Conservation (phyloP, 2,329 filamentous ascomycete genomes). For the Arthroderma sp. region DNA sequence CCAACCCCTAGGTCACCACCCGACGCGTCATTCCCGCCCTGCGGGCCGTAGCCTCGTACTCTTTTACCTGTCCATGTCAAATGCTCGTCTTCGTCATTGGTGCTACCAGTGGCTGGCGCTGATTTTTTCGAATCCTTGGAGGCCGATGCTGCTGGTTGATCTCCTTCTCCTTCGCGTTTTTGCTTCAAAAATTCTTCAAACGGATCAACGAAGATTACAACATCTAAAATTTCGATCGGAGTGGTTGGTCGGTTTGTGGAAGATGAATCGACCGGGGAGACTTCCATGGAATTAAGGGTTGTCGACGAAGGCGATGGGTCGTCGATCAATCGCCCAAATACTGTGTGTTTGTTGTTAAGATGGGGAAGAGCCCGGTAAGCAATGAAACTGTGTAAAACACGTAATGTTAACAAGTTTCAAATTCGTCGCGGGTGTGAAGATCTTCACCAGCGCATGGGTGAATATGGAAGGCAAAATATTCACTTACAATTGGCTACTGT, state of each 20-base stretch:
- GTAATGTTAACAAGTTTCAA: not conserved
- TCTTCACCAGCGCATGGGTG: too few species aligned
- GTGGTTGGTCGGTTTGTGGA: constrained; percentile 58
- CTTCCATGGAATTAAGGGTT: constrained; percentile 60
- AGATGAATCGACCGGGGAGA: constrained; percentile 57
- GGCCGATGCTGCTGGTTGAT: constrained; percentile 24
- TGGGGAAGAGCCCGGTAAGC: constrained; percentile 75
- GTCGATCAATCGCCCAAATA: constrained; percentile 77
- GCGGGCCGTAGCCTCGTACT: constrained; percentile 53
- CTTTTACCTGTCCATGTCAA: constrained; percentile 95
- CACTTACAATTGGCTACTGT: constrained; percentile 67
- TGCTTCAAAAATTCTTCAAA: constrained; percentile 86
- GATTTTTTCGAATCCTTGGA: not conserved
- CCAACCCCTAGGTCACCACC: constrained; percentile 48
- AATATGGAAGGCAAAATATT: constrained; percentile 17
- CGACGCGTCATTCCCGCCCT: constrained; percentile 30
- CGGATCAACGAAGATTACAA: constrained; percentile 81
- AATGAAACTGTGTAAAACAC: constrained; percentile 50
- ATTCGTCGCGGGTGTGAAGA: too few species aligned
- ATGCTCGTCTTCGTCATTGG: constrained; percentile 60
- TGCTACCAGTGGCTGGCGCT: constrained; percentile 1
- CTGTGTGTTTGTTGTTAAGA: constrained; percentile 90
- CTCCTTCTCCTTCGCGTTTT: constrained; percentile 50
- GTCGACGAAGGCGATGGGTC: constrained; percentile 37
- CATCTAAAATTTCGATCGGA: constrained; percentile 67